Conservation (phyloP, 352 stramenopile species). For the Pythium brassicae region DNA sequence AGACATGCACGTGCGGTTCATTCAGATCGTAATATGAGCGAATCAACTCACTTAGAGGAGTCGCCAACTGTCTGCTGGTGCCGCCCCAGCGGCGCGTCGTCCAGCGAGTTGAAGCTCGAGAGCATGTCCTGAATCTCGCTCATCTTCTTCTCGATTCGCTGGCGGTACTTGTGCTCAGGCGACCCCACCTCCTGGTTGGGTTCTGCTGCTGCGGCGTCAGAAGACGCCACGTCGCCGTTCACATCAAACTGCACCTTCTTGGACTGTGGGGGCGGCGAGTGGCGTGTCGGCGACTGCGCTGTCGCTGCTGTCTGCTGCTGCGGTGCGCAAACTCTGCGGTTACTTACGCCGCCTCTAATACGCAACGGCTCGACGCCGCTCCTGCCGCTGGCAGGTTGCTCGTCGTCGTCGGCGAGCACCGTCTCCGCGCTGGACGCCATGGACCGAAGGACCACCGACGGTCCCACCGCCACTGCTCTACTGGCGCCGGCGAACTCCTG, state of each 20-base stretch:
- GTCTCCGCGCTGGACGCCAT: conserved; percentile 25
- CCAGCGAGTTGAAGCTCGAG: conserved; percentile 3
- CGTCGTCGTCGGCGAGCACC: conserved; percentile 18
- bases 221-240: neutral
- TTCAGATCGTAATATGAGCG: too few species aligned
- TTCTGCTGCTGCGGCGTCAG: neutral
- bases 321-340: too few species aligned
- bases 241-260: neutral
- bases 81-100: neutral
- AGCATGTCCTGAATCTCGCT: conserved; percentile 23
- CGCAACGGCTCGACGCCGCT: too few species aligned
- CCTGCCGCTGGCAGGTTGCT: too few species aligned
- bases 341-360: too few species aligned
- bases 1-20: too few species aligned
- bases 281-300: neutral
- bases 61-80: neutral
- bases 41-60: too few species aligned
- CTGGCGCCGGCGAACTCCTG: neutral
- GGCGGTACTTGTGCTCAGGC: conserved; percentile 26
- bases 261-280: neutral
- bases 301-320: neutral
- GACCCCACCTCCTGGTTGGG: neutral
- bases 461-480: neutral
- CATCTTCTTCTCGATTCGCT: conserved; percentile 20
- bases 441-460: conserved; percentile 9